Conservation (phyloP, 1,139 yeast species). For the Debaryomyces coudertii region DNA sequence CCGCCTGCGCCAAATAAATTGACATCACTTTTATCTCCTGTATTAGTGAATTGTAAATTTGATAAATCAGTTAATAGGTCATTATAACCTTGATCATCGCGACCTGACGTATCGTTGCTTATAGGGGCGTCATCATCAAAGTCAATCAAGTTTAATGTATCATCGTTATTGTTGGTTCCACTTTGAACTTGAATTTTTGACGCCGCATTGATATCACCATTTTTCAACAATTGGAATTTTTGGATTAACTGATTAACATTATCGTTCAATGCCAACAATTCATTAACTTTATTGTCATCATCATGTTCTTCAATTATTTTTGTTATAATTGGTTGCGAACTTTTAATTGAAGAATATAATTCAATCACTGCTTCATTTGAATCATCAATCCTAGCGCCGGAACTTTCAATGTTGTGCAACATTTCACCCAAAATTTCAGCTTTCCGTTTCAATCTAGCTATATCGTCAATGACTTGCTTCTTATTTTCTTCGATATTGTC, state of each 20-base stretch:
- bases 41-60: conserved; percentile 53
- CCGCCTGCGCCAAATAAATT: conserved; percentile 54
- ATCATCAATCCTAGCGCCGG: conserved; percentile 50
- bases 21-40: conserved; percentile 34
- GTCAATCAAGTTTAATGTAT: conserved; percentile 69
- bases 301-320: conserved; percentile 72
- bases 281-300: conserved; percentile 68
- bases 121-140: conserved; percentile 58
- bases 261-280: conserved; percentile 73
- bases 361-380: conserved; percentile 76
- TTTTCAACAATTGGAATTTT: conserved; percentile 67
- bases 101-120: conserved; percentile 35
- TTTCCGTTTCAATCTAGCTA: conserved; percentile 82
- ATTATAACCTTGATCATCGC: conserved; percentile 55
- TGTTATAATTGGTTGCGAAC: conserved; percentile 85
- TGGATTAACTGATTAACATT: conserved; percentile 68
- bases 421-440: conserved; percentile 90
- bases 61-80: conserved; percentile 76
- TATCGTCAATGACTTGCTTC: conserved; percentile 80
- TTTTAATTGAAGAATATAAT: conserved; percentile 75
- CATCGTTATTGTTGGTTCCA: conserved; percentile 39
- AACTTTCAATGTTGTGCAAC: conserved; percentile 61
- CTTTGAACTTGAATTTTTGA: conserved; percentile 50
- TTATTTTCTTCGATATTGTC: conserved; percentile 70
- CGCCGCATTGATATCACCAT: conserved; percentile 67